phyloP scores from a whole-genome alignment of 306 rosid genomes.

The Begonia peltatifolia region DNA sequence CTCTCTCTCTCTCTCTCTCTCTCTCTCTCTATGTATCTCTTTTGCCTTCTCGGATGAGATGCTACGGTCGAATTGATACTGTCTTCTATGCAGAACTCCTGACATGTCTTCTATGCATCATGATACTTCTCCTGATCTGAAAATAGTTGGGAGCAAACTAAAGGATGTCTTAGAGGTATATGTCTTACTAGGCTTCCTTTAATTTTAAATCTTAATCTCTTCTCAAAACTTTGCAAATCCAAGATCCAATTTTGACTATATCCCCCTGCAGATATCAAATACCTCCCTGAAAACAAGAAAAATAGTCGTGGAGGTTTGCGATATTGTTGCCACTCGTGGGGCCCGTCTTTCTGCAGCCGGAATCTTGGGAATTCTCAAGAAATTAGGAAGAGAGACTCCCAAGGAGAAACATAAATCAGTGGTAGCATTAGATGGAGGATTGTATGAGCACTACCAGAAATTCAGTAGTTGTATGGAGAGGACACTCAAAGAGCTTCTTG shows the following conservation, averaged over 20 bases:
- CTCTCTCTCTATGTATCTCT: not conserved
- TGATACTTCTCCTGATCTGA: conserved; percentile 68
- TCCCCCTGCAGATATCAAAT: conserved; percentile 38
- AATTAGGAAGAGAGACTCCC: conserved; percentile 45
- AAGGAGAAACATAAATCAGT: conserved; percentile 34
- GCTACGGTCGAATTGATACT: not conserved
- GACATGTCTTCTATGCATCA: conserved; percentile 88
- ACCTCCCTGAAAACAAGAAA: conserved; percentile 44
- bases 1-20: not conserved
- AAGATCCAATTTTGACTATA: no score
- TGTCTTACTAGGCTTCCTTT: not conserved
- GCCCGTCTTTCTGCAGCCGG: conserved; percentile 91
- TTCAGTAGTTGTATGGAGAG: conserved; percentile 63
- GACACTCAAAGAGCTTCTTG: conserved; percentile 53
- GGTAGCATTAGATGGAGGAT: conserved; percentile 83
- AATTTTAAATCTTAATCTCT: not conserved
- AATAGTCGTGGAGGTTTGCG: conserved; percentile 52
- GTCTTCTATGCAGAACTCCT: conserved; percentile 55
- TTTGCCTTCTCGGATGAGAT: not conserved
- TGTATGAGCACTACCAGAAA: conserved; percentile 66
- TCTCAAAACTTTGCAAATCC: not conserved
- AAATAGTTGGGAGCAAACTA: conserved; percentile 54
- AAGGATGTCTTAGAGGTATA: conserved; percentile 66
- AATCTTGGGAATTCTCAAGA: conserved; percentile 61
- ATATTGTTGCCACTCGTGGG: conserved; percentile 68